Evolutionary conservation across 2,329 filamentous ascomycete species (phyloP).

Genomic region (Phoma sp.): DNA sequence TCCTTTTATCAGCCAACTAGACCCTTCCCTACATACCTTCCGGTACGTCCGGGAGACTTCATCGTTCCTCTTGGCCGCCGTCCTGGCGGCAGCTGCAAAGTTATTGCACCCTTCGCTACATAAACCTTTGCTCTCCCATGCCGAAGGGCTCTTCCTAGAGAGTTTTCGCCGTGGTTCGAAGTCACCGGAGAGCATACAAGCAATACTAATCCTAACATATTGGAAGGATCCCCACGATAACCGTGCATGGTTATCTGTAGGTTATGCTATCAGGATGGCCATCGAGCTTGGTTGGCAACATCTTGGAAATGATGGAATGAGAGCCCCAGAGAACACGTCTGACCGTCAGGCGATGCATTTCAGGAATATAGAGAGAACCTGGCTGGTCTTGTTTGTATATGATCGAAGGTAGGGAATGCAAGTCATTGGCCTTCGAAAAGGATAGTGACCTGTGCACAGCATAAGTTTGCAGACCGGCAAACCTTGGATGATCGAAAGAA

Average conservation of each 20-base stretch:
- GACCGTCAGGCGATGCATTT: not conserved
- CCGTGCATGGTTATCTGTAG: constrained; percentile 13
- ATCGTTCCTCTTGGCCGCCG: not conserved
- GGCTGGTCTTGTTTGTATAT: constrained; percentile 11
- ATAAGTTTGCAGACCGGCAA: constrained; percentile 8
- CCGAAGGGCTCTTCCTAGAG: not conserved
- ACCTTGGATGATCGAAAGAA: constrained; percentile 16
- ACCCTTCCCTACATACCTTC: constrained; percentile 3
- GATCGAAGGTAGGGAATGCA: constrained; percentile 6
- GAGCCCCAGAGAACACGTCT: not conserved
- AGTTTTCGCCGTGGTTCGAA: not conserved
- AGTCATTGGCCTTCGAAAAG: no score
- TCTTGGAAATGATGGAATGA: not conserved
- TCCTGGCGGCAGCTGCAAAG: constrained; percentile 1
- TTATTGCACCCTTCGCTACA: not conserved
- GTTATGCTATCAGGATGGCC: constrained; percentile 14
- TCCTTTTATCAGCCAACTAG: constrained; percentile 8
- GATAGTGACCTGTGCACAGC: not conserved
- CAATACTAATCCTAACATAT: constrained; percentile 16
- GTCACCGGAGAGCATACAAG: constrained; percentile 8
- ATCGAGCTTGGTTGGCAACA: constrained; percentile 19
- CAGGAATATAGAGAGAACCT: constrained; percentile 7
- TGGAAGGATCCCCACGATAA: constrained; percentile 16
- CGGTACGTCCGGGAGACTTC: not conserved
- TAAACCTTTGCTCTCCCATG: not conserved